Percentiles rank a stretch among this genome's conserved stretches.
These are phyloP conservation scores for Microcos paniculata DNA, from an alignment of 345 rosid species.

Conservation along the genomic window DNA sequence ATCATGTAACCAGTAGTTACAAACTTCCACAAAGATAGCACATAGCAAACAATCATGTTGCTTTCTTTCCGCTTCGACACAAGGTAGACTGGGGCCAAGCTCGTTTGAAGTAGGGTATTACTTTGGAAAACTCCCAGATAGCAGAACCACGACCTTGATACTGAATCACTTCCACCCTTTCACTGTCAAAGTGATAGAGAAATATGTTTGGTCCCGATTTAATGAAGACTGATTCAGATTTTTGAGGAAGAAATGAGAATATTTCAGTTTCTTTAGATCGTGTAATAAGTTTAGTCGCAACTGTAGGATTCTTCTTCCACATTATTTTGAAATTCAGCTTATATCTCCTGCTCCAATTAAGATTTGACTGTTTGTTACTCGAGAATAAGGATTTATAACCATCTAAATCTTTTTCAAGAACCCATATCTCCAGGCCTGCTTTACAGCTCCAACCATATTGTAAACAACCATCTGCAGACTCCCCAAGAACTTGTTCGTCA, in stretches of 20 bases:
- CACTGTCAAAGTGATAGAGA: conserved; percentile 18
- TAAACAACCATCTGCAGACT: conserved; percentile 50
- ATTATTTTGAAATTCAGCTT: conserved; percentile 45
- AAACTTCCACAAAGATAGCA: background rate
- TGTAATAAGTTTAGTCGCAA: conserved; percentile 21
- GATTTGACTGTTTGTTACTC: background rate
- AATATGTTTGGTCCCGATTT: conserved; percentile 47
- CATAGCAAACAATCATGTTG: background rate
- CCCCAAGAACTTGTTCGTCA: conserved; percentile 57
- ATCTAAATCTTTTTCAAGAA: conserved; percentile 35
- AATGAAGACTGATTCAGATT: conserved; percentile 41
- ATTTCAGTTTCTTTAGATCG: conserved; percentile 52
- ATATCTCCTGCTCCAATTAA: conserved; percentile 40
- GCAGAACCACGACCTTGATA: conserved; percentile 52
- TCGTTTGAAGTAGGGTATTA: conserved; percentile 50
- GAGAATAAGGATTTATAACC: conserved; percentile 13
- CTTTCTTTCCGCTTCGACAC: background rate
- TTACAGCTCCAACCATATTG: conserved; percentile 58
- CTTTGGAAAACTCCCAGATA: conserved; percentile 49
- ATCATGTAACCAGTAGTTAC: background rate
- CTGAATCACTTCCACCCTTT: conserved; percentile 36
- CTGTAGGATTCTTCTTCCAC: conserved; percentile 49
- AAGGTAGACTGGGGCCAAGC: conserved; percentile 50
- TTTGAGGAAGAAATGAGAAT: conserved; percentile 40
- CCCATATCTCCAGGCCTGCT: conserved; percentile 53